Evolutionary conservation across 2,329 filamentous ascomycete genomes (phyloP).

Genomic region (Penicillium polonicum): DNA sequence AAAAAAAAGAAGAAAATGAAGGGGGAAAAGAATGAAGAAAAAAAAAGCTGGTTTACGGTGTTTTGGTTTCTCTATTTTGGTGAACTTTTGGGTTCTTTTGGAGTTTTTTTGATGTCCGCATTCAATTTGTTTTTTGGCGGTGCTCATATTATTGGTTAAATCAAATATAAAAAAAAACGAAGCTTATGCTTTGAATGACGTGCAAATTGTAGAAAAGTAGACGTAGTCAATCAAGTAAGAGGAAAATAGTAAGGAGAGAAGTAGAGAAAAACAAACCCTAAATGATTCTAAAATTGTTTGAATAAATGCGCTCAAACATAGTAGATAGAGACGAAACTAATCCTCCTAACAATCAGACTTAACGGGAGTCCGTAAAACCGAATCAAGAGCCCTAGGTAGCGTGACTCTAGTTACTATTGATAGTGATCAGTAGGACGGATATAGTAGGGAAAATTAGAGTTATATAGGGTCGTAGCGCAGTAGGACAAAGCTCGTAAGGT

Average conservation of each 20-base stretch:
- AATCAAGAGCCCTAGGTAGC: background rate
- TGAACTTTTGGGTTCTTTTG: background rate
- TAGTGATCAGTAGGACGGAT: background rate
- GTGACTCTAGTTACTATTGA: background rate
- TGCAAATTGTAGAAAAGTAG: background rate
- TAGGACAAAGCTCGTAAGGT: background rate
- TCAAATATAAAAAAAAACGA: background rate
- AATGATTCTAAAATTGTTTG: background rate
- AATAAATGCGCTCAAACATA: background rate
- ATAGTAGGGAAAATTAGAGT: no score
- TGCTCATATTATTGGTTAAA: background rate
- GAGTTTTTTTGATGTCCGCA: background rate
- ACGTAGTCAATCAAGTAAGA: background rate
- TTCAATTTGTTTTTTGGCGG: background rate
- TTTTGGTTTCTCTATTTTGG: no score
- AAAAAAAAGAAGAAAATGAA: background rate
- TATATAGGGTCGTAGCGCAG: background rate
- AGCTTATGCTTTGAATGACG: background rate
- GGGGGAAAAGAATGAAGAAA: background rate
- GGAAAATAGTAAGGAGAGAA: background rate
- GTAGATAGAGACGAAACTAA: background rate
- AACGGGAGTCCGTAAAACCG: background rate
- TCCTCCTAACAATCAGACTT: background rate
- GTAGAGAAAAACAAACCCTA: background rate
- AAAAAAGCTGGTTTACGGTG: background rate